These are phyloP conservation scores for Pythium pyrilobum DNA, from an alignment of 352 stramenopile species.

Conservation along the genomic window DNA sequence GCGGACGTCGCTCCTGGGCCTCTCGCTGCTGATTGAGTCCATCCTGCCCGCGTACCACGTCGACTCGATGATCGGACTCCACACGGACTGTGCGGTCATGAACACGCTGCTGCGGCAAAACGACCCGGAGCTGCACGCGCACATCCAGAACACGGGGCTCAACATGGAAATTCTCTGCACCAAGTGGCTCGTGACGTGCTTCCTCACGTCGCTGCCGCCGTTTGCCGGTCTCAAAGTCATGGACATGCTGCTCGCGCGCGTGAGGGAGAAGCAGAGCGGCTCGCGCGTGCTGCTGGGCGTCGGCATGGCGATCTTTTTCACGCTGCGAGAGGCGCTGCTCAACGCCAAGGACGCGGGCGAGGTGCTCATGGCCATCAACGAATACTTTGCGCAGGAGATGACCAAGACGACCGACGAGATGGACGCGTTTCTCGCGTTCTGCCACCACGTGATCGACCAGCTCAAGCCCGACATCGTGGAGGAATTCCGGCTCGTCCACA, in stretches of 20 bases:
- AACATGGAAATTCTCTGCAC: conserved; percentile 89
- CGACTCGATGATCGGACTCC: conserved; percentile 80
- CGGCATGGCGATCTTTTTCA: conserved; percentile 77
- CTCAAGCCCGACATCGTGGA: conserved; percentile 67
- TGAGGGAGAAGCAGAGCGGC: conserved; percentile 54
- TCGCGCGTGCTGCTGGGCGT: conserved; percentile 70
- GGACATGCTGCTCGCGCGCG: conserved; percentile 65
- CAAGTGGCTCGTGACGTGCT: conserved; percentile 86
- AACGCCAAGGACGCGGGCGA: conserved; percentile 75
- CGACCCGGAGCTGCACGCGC: conserved; percentile 58
- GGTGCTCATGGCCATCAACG: conserved; percentile 71
- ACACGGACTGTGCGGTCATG: conserved; percentile 81
- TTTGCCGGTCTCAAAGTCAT: conserved; percentile 76
- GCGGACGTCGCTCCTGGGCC: conserved; percentile 43
- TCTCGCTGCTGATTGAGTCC: conserved; percentile 70
- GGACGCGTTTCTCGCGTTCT: conserved; percentile 66
- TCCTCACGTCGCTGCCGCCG: conserved; percentile 63
- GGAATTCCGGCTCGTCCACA: conserved; percentile 67
- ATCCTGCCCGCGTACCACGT: conserved; percentile 76
- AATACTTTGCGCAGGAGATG: conserved; percentile 71
- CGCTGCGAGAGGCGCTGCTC: conserved; percentile 44
- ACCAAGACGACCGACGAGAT: conserved; percentile 62
- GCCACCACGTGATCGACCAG: conserved; percentile 59
- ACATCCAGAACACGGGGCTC: conserved; percentile 65
- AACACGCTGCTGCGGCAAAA: conserved; percentile 76